Conservation (phyloP, 1,139 yeast species). For the Nakaseomyces kungkrabaensis region DNA sequence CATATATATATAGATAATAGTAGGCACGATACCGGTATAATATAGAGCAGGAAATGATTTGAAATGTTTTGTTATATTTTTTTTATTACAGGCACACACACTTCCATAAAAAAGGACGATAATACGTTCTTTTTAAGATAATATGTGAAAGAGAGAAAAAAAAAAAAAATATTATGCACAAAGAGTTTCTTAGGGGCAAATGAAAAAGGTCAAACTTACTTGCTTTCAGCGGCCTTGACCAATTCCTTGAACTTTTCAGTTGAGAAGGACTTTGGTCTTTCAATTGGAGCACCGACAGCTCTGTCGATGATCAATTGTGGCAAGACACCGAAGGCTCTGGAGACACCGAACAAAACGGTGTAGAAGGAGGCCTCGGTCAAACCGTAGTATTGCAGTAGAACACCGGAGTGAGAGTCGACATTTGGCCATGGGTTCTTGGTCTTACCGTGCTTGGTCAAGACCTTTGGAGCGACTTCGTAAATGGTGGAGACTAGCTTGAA, state of each 20-base stretch:
- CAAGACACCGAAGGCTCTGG: conserved; percentile 95
- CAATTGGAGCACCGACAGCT: conserved; percentile 90
- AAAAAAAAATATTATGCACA: background rate
- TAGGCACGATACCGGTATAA: background rate
- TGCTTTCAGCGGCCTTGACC: conserved; percentile 28
- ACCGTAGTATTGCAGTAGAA: conserved; percentile 93
- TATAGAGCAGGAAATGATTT: too few relatives aligned
- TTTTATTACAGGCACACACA: too few relatives aligned
- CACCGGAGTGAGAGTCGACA: conserved; percentile 97
- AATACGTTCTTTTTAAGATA: too few relatives aligned
- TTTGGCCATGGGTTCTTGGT: conserved; percentile 99
- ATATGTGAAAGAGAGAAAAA: background rate
- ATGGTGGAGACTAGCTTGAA: conserved; percentile 85
- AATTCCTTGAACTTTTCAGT: conserved; percentile 38
- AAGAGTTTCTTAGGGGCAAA: too few relatives aligned
- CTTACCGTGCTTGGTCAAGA: conserved; percentile 92
- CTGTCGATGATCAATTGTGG: conserved; percentile 96
- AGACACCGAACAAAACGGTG: conserved; percentile 96
- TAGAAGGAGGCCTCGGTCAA: conserved; percentile 91
- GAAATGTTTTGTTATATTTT: too few relatives aligned
- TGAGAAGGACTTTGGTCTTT: conserved; percentile 96
- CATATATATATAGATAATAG: background rate
- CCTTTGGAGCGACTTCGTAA: conserved; percentile 93
- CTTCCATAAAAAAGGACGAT: too few relatives aligned
- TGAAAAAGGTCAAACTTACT: background rate